Evolutionary conservation across 2,329 filamentous ascomycete genomes (phyloP).

Genomic region (Fusarium pilosicola): DNA sequence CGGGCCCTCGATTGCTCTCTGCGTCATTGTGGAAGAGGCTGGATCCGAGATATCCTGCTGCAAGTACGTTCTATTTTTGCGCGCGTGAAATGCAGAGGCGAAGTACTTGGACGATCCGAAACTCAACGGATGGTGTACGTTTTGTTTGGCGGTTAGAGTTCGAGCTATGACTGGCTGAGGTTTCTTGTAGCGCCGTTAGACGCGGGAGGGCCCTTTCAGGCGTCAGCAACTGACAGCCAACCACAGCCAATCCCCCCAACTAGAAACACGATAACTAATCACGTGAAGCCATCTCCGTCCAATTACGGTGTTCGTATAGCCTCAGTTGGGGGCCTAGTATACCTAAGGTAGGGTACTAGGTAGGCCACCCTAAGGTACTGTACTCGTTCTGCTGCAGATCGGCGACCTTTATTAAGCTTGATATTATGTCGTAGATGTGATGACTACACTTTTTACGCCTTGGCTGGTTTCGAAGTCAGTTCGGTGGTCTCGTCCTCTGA

Average conservation of each 20-base stretch:
- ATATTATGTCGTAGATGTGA: slow-evolving; percentile 13
- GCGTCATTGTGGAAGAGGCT: slow-evolving; percentile 26
- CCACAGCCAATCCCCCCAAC: slow-evolving; percentile 33
- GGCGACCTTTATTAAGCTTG: slow-evolving; percentile 17
- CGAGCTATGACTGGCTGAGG: slow-evolving; percentile 39
- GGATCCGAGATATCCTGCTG: slow-evolving; percentile 16
- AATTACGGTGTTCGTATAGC: slow-evolving; percentile 25
- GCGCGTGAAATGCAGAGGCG: not conserved
- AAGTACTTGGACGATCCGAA: slow-evolving; percentile 17
- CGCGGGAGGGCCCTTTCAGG: slow-evolving; percentile 24
- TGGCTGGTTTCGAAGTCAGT: slow-evolving; percentile 28
- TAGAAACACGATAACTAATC: slow-evolving; percentile 3
- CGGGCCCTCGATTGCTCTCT: slow-evolving; percentile 22
- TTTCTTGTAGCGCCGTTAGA: slow-evolving; percentile 32
- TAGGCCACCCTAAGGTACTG: not conserved
- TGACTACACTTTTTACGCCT: not conserved
- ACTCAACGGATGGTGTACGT: slow-evolving; percentile 24
- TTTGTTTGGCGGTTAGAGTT: slow-evolving; percentile 40
- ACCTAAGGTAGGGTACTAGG: too few species aligned
- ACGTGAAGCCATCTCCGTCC: slow-evolving; percentile 21
- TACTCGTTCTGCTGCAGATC: slow-evolving; percentile 12
- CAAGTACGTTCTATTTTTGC: slow-evolving; percentile 31
- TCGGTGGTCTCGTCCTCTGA: slow-evolving; percentile 2
- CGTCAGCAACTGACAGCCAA: slow-evolving; percentile 29
- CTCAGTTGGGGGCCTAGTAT: slow-evolving; percentile 18